Conservation (phyloP, 2,329 filamentous ascomycete genomes). For the Lecanicillium sp. region DNA sequence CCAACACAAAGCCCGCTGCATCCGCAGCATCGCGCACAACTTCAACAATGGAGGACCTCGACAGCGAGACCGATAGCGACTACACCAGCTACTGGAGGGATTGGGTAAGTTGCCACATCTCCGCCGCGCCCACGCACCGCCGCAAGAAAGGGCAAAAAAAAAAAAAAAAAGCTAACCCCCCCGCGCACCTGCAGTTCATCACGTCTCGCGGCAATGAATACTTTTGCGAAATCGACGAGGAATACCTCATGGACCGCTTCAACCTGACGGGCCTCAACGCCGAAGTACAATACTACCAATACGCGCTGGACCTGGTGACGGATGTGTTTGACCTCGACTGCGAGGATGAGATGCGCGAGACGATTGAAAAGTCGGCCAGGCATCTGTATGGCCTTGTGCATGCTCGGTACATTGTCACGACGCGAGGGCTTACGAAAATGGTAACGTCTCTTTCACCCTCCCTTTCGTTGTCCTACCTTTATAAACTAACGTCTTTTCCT, state of each 20-base stretch:
- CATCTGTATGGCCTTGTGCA: constrained; percentile 96
- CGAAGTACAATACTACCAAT: constrained; percentile 98
- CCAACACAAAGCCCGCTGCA: not conserved
- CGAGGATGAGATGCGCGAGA: constrained; percentile 96
- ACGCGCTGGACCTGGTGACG: constrained; percentile 93
- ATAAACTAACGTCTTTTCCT: too few relatives aligned
- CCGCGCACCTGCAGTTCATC: constrained; percentile 64
- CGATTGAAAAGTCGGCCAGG: constrained; percentile 92
- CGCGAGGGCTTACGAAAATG: constrained; percentile 90
- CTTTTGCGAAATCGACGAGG: constrained; percentile 99
- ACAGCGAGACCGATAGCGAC: constrained; percentile 95
- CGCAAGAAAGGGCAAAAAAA: not conserved
- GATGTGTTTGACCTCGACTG: constrained; percentile 98
- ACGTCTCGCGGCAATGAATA: constrained; percentile 97
- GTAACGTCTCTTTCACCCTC: constrained; percentile 41
- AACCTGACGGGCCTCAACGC: constrained; percentile 95
- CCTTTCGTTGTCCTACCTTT: not conserved
- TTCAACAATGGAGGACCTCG: constrained; percentile 82
- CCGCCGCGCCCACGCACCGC: not conserved
- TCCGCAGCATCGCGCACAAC: not conserved
- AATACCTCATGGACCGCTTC: constrained; percentile 96
- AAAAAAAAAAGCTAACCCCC: not conserved
- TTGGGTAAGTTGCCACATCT: constrained; percentile 63
- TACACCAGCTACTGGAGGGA: constrained; percentile 99
- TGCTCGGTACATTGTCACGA: constrained; percentile 94